Evolutionary conservation across 2,329 filamentous ascomycete genomes (phyloP), one percentile per base, ranked within the genome.

Genomic region (Coniella lustricola): DNA sequence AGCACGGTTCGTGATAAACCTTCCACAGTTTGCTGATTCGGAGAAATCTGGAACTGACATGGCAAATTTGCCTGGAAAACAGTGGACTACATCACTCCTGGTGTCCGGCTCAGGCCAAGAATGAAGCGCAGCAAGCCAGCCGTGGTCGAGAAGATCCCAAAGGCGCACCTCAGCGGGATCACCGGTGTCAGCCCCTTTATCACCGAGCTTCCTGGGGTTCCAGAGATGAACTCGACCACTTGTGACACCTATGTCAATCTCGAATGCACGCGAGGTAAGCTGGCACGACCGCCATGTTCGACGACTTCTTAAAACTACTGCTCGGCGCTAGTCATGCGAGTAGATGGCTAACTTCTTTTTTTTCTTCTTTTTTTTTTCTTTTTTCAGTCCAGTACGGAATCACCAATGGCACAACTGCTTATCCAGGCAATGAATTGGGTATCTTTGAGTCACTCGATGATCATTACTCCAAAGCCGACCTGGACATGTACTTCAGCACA

Each of bases 41-140:
- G 25, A 21, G 8, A 39, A 39, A 7, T 9, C 21, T 3, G 4
- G 14, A 5, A 12, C 14, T 46, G 10, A 46, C 14, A 7, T 4
- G 14, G 25, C 25, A 29, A 29, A 29, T 29, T 7, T 12, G 9
- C 25, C n/a, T n/a, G n/a, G n/a, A n/a, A n/a, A 29, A 29, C 25
- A 29, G 64, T 78, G 46, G 74, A 77, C 59, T 77, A 76, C 57
- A 70, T 79, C 37, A 77, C 70, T 4, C 75, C 75, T 0, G 74
- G 73, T 3, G 67, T 76, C 51, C 72, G 72, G 52, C 63, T 77
- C n/a, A 60, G 62, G 54, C 55, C 49, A 2, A 43, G 52, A 38
- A 44, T 29, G 25, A 29, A 29, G 25, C 25, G 25, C 25, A 29
- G 25, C 25, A 10, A 29, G 25, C 25, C 25, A 29, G 25, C 25